phyloP scores from a whole-genome alignment of 139 green algal species.

The Volvox africanus region DNA sequence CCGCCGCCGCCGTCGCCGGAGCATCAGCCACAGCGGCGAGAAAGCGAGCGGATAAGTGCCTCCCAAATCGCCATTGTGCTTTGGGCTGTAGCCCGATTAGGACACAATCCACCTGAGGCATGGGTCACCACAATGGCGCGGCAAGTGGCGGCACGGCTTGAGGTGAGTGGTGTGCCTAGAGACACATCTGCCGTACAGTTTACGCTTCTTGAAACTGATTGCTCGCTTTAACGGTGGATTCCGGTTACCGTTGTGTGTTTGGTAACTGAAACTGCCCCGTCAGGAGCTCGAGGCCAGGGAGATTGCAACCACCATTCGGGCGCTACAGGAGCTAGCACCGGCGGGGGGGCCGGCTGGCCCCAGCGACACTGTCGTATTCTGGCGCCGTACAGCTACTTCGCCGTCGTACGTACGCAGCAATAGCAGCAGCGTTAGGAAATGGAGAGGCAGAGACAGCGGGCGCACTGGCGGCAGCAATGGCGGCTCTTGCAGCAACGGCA shows the following conservation, averaged over 20 bases:
- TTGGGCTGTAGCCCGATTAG: slow-evolving; percentile 34
- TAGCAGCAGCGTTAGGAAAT: background rate
- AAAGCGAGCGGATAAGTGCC: background rate
- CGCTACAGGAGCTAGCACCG: background rate
- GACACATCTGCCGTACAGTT: too few species aligned
- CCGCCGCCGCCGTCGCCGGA: too few species aligned
- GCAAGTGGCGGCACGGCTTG: background rate
- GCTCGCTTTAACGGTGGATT: too few species aligned
- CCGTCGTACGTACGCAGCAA: background rate
- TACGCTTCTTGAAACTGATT: too few species aligned
- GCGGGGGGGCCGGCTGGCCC: too few species aligned
- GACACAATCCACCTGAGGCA: background rate
- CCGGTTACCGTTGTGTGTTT: too few species aligned
- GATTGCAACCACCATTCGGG: background rate
- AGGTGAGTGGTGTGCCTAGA: slow-evolving; percentile 22
- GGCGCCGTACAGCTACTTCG: background rate
- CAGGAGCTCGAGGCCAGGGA: background rate
- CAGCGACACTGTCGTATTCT: too few species aligned
- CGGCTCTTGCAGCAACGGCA: background rate
- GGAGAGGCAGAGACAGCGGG: background rate
- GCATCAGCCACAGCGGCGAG: background rate
- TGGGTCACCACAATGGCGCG: slow-evolving; percentile 23
- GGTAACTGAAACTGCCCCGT: too few species aligned
- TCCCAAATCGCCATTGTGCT: slow-evolving; percentile 4
- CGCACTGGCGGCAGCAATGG: background rate